phyloP scores from a whole-genome alignment of 1,139 yeast genomes.

The Geotrichum reessii region DNA sequence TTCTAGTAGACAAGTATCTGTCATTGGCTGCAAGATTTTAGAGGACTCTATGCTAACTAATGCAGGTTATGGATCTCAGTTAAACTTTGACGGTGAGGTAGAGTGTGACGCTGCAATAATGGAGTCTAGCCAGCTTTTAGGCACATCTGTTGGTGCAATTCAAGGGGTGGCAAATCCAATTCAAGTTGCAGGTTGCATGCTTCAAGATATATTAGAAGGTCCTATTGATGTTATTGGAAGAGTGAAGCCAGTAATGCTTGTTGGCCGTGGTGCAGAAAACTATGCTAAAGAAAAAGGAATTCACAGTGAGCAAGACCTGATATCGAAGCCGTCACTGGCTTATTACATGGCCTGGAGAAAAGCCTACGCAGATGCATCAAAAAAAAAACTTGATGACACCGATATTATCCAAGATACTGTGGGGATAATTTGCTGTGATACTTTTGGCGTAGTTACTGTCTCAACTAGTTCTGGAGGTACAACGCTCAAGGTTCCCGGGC shows the following conservation, averaged over 20 bases:
- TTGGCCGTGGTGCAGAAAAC: slow-evolving; percentile 34
- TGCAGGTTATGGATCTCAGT: slow-evolving; percentile 53
- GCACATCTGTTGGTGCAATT: slow-evolving; percentile 35
- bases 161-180: slow-evolving; percentile 32
- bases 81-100: slow-evolving; percentile 44
- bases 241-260: slow-evolving; percentile 34
- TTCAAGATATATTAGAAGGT: slow-evolving; percentile 21
- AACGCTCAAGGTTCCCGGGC: slow-evolving; percentile 35
- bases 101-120: slow-evolving; percentile 48
- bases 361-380: slow-evolving; percentile 6
- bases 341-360: slow-evolving; percentile 25
- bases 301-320: slow-evolving; percentile 21
- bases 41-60: slow-evolving; percentile 48
- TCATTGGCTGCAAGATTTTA: slow-evolving; percentile 33
- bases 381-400: neutral
- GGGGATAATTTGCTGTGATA: slow-evolving; percentile 37
- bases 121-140: slow-evolving; percentile 21
- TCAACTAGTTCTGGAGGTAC: slow-evolving; percentile 41
- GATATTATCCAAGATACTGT: slow-evolving; percentile 33
- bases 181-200: slow-evolving; percentile 26
- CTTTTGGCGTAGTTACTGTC: slow-evolving; percentile 27
- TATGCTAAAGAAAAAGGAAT: slow-evolving; percentile 26
- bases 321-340: slow-evolving; percentile 22
- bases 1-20: slow-evolving; percentile 24
- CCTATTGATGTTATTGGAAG: slow-evolving; percentile 27